Evolutionary conservation across 768 basidiomycete species (phyloP), one percentile per base, ranked within the genome.

Genomic region (Boletales sp.): DNA sequence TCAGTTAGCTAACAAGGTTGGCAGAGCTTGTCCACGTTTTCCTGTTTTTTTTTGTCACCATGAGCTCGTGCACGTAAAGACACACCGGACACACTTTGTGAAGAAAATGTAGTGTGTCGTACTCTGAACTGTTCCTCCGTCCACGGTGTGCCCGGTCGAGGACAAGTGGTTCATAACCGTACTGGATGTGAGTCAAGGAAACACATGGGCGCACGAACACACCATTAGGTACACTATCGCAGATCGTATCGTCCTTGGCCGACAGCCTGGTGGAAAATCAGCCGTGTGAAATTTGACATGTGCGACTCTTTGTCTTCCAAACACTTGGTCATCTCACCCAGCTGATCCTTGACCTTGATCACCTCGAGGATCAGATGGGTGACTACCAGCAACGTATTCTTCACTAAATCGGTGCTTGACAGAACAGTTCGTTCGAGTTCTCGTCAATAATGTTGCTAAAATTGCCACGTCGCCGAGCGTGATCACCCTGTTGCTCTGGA

Each of bases 251-350:
- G 59, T 99, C 96, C 72, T 98, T 99, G 25, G 91, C 94, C 32
- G 92, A 87, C 46, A 99, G 71, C 64, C 97, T 94, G 19, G 83
- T 88, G 75, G 98, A 99, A 83, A 99, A 99, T n/a, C 44, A 99
- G 66, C 69, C 94, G 95, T n/a, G 96, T 94, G 36, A 99, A 77
- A 61, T 97, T 94, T 15, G 89, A 82, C 51, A 99, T 87, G 14
- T 95, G 72, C 41, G 76, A 76, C 50, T 97, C 95, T 18, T 80
- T 76, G 68, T 98, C 95, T 71, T 97, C 94, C 8, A 98, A 71
- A 65, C 96, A 98, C 70, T 99, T 98, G n/a, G 95, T 95, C 95
- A 99, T 98, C 76, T 99, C 96, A 15, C 96, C 96, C 8, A 99
- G 76, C 65, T 99, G 95, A 2, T 95, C 96, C 71, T 99, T 98